phyloP scores from a whole-genome alignment of 1,284 basidiomycete genomes.

The Meira nashicola region DNA sequence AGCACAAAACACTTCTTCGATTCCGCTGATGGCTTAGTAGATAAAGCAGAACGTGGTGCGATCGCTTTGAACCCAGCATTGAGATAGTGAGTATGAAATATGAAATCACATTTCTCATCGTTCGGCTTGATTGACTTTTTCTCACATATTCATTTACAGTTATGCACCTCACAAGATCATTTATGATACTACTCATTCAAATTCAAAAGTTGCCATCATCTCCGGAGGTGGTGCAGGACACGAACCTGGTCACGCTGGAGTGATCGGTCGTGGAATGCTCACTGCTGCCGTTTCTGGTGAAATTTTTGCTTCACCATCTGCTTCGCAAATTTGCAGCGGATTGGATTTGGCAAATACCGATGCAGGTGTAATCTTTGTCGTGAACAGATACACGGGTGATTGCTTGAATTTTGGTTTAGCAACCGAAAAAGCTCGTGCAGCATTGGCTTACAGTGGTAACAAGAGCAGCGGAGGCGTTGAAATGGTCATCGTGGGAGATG shows the following conservation, averaged over 20 bases:
- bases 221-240: conserved; percentile 57
- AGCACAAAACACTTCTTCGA: conserved; percentile 52
- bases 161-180: conserved; percentile 51
- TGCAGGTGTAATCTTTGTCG: conserved; percentile 52
- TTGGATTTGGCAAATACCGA: conserved; percentile 55
- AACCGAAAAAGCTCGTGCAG: conserved; percentile 49
- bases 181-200: conserved; percentile 47
- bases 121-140: neutral
- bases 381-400: conserved; percentile 56
- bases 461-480: conserved; percentile 55
- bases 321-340: conserved; percentile 56
- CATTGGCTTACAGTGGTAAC: conserved; percentile 35
- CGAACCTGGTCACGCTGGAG: conserved; percentile 54
- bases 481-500: conserved; percentile 57
- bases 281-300: conserved; percentile 56
- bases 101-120: neutral
- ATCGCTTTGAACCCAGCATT: conserved; percentile 47
- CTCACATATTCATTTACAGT: conserved; percentile 16
- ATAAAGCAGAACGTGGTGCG: conserved; percentile 45
- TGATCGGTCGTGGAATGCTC: conserved; percentile 55
- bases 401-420: conserved; percentile 57
- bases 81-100: conserved; percentile 32
- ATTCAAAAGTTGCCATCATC: conserved; percentile 56
- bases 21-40: conserved; percentile 45
- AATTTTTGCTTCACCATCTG: conserved; percentile 58